Evolutionary conservation across 83 land plant genomes (phyloP).

Genomic region (Larix sibirica): DNA sequence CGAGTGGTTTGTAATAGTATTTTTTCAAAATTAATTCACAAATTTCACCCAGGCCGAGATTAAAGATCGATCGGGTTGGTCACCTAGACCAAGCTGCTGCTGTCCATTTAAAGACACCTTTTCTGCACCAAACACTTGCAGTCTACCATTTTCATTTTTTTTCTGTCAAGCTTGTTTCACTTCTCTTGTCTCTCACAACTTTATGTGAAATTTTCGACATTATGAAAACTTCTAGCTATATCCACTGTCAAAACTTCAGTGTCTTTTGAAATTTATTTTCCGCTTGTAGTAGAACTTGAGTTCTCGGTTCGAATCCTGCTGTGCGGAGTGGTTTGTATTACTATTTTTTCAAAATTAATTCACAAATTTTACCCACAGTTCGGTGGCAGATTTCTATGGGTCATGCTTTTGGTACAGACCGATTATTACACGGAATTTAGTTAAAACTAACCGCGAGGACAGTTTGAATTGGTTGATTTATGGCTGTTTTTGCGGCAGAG

Average conservation of each 20-base stretch:
- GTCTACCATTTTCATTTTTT: not conserved
- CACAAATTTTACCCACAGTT: not conserved
- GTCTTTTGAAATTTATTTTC: not conserved
- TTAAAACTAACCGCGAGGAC: not conserved
- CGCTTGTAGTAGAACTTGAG: not conserved
- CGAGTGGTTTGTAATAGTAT: not conserved
- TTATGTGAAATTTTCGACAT: too few species aligned
- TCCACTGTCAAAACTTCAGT: not conserved
- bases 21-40: not conserved
- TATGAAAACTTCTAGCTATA: too few species aligned
- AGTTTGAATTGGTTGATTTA: not conserved
- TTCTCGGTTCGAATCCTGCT: too few species aligned
- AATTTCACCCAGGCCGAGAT: not conserved
- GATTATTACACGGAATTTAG: not conserved
- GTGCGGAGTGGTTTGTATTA: too few species aligned
- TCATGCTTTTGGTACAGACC: not conserved
- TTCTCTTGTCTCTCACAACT: too few species aligned
- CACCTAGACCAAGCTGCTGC: not conserved
- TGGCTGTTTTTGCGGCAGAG: conserved; percentile 26
- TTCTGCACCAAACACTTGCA: not conserved
- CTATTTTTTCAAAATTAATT: not conserved
- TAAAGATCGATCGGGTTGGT: not conserved
- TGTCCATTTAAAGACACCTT: not conserved
- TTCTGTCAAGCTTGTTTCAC: not conserved
- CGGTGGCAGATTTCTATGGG: not conserved